These are phyloP conservation scores for Lasiosphaeris hirsuta DNA, from an alignment of 495 filamentous ascomycete species.

Conservation along the genomic window DNA sequence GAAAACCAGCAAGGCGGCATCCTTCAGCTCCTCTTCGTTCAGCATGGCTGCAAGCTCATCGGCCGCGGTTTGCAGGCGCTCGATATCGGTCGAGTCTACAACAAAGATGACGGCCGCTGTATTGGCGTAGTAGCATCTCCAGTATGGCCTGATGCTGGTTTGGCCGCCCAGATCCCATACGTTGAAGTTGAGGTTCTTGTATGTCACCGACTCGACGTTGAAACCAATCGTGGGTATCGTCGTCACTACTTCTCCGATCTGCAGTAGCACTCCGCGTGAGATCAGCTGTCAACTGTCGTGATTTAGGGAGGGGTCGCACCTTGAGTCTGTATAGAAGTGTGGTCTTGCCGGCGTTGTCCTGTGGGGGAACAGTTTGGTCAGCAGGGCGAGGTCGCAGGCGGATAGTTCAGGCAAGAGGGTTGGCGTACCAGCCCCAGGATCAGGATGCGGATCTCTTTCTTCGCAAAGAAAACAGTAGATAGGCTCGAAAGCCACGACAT, in stretches of 20 bases:
- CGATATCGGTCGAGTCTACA: conserved; percentile 95
- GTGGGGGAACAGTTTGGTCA: conserved; percentile 22
- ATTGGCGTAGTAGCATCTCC: conserved; percentile 99
- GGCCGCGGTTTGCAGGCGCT: conserved; percentile 83
- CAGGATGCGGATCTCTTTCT: conserved; percentile 96
- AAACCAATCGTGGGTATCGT: conserved; percentile 99
- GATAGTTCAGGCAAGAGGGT: neutral
- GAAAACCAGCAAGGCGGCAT: conserved; percentile 90
- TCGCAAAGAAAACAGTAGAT: conserved; percentile 72
- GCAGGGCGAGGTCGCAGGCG: conserved; percentile 6
- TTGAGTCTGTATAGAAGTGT: conserved; percentile 94
- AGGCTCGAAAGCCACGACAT: conserved; percentile 73
- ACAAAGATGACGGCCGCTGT: conserved; percentile 99
- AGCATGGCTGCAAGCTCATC: conserved; percentile 94
- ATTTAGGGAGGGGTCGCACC: conserved; percentile 46
- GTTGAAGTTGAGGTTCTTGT: conserved; percentile 96
- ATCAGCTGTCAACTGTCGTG: neutral
- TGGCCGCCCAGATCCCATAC: conserved; percentile 98
- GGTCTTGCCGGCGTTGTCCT: conserved; percentile 99
- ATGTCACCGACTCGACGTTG: conserved; percentile 97
- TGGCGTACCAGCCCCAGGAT: conserved; percentile 84
- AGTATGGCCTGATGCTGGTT: conserved; percentile 95
- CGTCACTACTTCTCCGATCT: conserved; percentile 98
- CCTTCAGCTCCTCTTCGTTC: conserved; percentile 91
- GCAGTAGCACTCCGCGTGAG: conserved; percentile 16